Evolutionary conservation across 176 grass and related monocot genomes (phyloP), one percentile per base, ranked within the genome.

Genomic region (Oryza nivara): DNA sequence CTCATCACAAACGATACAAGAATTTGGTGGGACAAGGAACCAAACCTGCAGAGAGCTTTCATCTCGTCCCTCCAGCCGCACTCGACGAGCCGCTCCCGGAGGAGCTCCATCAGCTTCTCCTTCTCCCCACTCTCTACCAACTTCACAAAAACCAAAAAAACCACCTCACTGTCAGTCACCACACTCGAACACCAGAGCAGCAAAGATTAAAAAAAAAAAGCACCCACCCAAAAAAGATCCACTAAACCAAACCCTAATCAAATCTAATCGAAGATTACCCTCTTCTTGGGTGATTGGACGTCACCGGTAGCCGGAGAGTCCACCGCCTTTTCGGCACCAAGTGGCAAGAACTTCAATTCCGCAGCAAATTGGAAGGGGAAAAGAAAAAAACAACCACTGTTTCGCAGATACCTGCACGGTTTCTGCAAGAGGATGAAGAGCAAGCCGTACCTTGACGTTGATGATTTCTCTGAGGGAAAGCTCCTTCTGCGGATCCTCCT

Each of bases 111-210:
- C 72, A 99, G 79, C 76, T 93, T 89, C 86, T 99, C 96, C 90
- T 96, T 99, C 86, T 99, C 96, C 38, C 93, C 96, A 89, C 89
- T 95, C 89, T 99, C 93, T 32, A 99, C 89, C 90, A 99, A 91
- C 96, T 99, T 94, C 60, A 94, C 77, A 87, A 85, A 89, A 87
- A 89, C 44, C 73, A 86, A 85, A 90, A 85, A 90, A 90, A 69
- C 44, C 73, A 73, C 25, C 68, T 72, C 63, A 68, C 64, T 19
- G 79, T 86, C 54, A 80, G 79, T 86, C 65, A 80, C 51, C 75
- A 54, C 69, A 61, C 64, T 23, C 30, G 51, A 84, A 38, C 63
- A 58, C 16, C 79, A 23, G 15, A 74, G 0, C 11, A 73, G 4
- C n/a, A 82, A 32, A 32, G 30, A 3, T 26, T 26, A 26, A 36